Evolutionary conservation across 768 basidiomycete species (phyloP).

Genomic region (Rickenella mellea): DNA sequence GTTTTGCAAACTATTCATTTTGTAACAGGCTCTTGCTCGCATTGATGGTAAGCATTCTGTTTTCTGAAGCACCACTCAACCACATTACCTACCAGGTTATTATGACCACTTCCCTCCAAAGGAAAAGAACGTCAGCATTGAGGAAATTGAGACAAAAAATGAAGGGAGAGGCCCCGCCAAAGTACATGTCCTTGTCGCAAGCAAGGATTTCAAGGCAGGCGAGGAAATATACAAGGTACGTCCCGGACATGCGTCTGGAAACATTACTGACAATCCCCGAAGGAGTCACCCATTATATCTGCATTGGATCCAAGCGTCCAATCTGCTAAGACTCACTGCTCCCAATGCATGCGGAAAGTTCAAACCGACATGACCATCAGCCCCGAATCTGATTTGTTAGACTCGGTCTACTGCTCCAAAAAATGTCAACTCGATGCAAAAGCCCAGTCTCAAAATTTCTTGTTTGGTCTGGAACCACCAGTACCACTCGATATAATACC

Average conservation of each 20-base stretch:
- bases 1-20: too few species aligned
- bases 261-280: background rate
- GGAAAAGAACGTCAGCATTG: constrained; percentile 57
- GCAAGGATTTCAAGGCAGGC: constrained; percentile 58
- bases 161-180: constrained; percentile 29
- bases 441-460: constrained; percentile 53
- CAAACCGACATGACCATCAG: constrained; percentile 34
- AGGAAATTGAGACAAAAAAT: constrained; percentile 21
- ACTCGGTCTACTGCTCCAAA: constrained; percentile 64
- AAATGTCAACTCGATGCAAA: constrained; percentile 49
- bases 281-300: constrained; percentile 71
- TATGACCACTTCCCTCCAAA: constrained; percentile 71
- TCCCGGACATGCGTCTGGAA: background rate
- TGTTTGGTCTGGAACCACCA: constrained; percentile 60
- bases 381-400: constrained; percentile 40
- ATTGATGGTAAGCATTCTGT: too few species aligned
- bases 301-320: constrained; percentile 67
- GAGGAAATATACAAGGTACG: constrained; percentile 70
- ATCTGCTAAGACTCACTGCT: constrained; percentile 57
- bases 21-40: too few species aligned
- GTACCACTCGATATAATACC: constrained; percentile 36
- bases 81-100: constrained; percentile 70
- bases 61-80: too few species aligned
- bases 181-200: constrained; percentile 39
- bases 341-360: constrained; percentile 60